Percentiles rank a stretch among this genome's conserved stretches.
Conservation (phyloP, 1,284 basidiomycete species). For the Neonothopanus nambi region DNA sequence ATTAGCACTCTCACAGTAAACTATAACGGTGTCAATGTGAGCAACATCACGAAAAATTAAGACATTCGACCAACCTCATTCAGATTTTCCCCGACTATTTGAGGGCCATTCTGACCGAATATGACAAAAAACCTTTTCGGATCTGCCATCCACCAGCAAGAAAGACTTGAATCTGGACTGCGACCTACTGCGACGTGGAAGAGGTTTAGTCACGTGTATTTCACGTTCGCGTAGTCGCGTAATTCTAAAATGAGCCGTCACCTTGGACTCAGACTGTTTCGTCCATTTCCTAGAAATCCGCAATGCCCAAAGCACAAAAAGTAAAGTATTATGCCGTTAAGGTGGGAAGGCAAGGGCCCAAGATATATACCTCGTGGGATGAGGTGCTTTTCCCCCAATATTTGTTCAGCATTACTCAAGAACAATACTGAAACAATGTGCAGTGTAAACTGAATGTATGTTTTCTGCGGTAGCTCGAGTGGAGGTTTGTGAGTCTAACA, state of each 20-base stretch:
- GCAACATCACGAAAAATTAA: too few species aligned
- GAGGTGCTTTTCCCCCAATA: conserved; percentile 38
- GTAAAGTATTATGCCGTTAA: conserved; percentile 60
- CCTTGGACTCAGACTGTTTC: too few species aligned
- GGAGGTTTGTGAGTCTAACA: neutral
- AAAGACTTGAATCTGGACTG: too few species aligned
- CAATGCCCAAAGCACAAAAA: conserved; percentile 37
- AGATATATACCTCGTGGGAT: conserved; percentile 55
- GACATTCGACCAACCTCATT: conserved; percentile 40
- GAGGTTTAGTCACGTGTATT: too few species aligned
- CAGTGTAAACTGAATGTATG: conserved; percentile 44
- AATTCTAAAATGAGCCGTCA: too few species aligned
- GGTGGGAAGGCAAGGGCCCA: conserved; percentile 51
- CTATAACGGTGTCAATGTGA: too few species aligned
- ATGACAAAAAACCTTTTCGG: conserved; percentile 18
- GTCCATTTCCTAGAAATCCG: neutral
- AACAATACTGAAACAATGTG: neutral
- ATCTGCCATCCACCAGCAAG: too few species aligned
- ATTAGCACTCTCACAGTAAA: too few species aligned
- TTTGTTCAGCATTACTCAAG: neutral
- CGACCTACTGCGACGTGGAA: too few species aligned
- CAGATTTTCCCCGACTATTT: conserved; percentile 50
- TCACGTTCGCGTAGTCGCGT: too few species aligned
- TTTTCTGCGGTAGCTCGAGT: neutral
- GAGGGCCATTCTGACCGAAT: conserved; percentile 51